Conservation (phyloP, 2,329 filamentous ascomycete species). For the Aspergillus aculeatinus region DNA sequence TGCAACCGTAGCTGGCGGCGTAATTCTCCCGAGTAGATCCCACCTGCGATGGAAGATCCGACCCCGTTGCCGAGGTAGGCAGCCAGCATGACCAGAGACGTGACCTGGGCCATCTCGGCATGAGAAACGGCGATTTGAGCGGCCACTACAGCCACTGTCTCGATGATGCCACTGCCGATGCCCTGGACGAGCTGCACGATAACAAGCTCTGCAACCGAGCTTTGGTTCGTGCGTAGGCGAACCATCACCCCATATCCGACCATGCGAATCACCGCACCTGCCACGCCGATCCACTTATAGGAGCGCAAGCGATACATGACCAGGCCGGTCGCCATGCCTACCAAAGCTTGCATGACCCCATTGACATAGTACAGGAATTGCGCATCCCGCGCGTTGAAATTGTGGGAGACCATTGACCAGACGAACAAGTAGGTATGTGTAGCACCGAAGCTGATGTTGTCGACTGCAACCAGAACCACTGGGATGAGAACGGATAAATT, state of each 20-base stretch:
- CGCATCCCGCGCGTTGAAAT: conserved; percentile 42
- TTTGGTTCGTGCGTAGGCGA: conserved; percentile 46
- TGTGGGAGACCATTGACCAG: conserved; percentile 48
- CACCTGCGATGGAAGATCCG: conserved; percentile 47
- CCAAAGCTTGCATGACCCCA: conserved; percentile 46
- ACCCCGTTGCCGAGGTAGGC: conserved; percentile 41
- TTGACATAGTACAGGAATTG: conserved; percentile 45
- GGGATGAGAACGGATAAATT: conserved; percentile 46
- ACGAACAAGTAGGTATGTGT: conserved; percentile 53
- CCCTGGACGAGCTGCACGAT: conserved; percentile 52
- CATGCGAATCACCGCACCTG: conserved; percentile 44
- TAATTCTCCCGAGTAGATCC: conserved; percentile 52
- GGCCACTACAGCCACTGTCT: conserved; percentile 45
- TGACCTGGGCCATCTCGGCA: conserved; percentile 49
- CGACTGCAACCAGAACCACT: conserved; percentile 42
- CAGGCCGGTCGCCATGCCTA: conserved; percentile 42
- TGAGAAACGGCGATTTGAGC: conserved; percentile 50
- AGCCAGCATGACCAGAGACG: conserved; percentile 46
- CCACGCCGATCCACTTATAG: conserved; percentile 50
- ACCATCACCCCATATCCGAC: conserved; percentile 55
- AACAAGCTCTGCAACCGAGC: conserved; percentile 48
- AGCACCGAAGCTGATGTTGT: conserved; percentile 45
- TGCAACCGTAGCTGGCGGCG: conserved; percentile 37
- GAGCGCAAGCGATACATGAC: conserved; percentile 45
- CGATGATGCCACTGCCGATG: conserved; percentile 48